Percentiles rank a stretch among this genome's conserved stretches.
These are phyloP conservation scores for Paxillus involutus DNA, from an alignment of 768 basidiomycete genomes.

Conservation along the genomic window DNA sequence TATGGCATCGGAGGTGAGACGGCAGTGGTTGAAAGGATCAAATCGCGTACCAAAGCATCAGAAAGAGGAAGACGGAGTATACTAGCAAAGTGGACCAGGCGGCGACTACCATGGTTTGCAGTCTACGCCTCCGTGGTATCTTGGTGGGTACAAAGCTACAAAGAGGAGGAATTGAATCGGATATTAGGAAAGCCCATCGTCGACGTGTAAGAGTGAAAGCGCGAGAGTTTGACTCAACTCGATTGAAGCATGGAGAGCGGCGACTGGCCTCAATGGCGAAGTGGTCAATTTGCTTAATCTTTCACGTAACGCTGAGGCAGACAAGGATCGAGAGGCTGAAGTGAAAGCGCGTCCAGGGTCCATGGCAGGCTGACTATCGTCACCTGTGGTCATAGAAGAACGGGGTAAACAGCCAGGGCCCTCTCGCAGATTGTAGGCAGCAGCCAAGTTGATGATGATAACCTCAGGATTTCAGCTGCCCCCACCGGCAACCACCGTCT, in stretches of 20 bases:
- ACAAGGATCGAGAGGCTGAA: constrained; percentile 50
- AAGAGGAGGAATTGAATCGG: constrained; percentile 2
- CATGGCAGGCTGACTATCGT: constrained; percentile 21
- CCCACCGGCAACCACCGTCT: too few species aligned
- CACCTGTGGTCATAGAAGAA: not conserved
- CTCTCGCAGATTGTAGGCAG: too few species aligned
- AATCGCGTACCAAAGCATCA: constrained; percentile 72
- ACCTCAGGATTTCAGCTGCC: too few species aligned
- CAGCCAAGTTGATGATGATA: too few species aligned
- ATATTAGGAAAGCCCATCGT: not conserved
- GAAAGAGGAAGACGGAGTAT: constrained; percentile 62
- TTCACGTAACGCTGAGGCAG: constrained; percentile 61
- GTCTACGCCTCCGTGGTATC: constrained; percentile 80
- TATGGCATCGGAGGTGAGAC: not conserved
- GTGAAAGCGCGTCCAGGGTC: constrained; percentile 32
- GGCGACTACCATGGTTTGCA: constrained; percentile 90
- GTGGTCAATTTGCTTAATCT: constrained; percentile 58
- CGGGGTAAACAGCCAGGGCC: too few species aligned
- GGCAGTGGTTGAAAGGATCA: not conserved
- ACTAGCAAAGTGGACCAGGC: constrained; percentile 84
- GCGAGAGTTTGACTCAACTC: constrained; percentile 47
- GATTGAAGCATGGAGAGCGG: constrained; percentile 69
- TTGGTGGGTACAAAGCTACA: constrained; percentile 80
- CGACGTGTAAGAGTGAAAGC: not conserved
- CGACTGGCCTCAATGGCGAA: constrained; percentile 62